Percentiles rank a stretch among this genome's conserved stretches.
phyloP scores from a whole-genome alignment of 1,284 basidiomycete genomes.

The Cutaneotrichosporon sp. region DNA sequence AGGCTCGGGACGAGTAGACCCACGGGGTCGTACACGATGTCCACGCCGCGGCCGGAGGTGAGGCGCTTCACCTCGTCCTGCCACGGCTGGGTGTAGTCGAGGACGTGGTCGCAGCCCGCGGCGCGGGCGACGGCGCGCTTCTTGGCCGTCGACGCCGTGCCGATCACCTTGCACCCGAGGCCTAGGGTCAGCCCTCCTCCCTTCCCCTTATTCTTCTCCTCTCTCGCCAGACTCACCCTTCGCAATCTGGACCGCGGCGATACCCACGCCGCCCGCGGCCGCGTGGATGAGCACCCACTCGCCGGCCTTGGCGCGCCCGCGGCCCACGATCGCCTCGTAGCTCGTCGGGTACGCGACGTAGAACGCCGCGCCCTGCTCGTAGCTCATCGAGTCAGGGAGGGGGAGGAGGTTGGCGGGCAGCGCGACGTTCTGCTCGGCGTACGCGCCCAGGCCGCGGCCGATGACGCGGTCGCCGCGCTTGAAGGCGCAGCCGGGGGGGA shows the following conservation, averaged over 20 bases:
- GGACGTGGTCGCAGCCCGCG: conserved; percentile 51
- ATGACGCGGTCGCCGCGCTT: conserved; percentile 86
- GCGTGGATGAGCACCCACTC: conserved; percentile 88
- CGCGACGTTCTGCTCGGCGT: conserved; percentile 69
- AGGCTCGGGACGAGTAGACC: conserved; percentile 57
- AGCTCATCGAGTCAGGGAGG: conserved; percentile 65
- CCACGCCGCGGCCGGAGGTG: conserved; percentile 76
- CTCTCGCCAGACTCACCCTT: conserved; percentile 61
- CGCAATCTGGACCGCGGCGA: conserved; percentile 84
- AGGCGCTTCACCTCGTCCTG: conserved; percentile 60
- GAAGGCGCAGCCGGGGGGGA: conserved; percentile 78
- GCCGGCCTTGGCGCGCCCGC: conserved; percentile 72
- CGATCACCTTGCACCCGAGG: too few species aligned
- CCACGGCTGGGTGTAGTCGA: conserved; percentile 55
- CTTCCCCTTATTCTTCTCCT: too few species aligned
- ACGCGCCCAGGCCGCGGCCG: conserved; percentile 72
- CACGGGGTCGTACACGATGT: conserved; percentile 88
- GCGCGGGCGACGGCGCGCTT: conserved; percentile 52
- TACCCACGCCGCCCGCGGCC: conserved; percentile 81
- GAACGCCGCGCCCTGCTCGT: conserved; percentile 63
- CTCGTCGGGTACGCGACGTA: conserved; percentile 20
- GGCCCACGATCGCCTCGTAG: conserved; percentile 80
- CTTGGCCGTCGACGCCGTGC: too few species aligned
- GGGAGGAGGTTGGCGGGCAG: conserved; percentile 59
- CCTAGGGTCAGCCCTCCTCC: too few species aligned